A percentile compares a stretch with the other conserved stretches of the same genome.
phyloP scores from a whole-genome alignment of 305 asterid genomes.

The Fraxinus sp. region DNA sequence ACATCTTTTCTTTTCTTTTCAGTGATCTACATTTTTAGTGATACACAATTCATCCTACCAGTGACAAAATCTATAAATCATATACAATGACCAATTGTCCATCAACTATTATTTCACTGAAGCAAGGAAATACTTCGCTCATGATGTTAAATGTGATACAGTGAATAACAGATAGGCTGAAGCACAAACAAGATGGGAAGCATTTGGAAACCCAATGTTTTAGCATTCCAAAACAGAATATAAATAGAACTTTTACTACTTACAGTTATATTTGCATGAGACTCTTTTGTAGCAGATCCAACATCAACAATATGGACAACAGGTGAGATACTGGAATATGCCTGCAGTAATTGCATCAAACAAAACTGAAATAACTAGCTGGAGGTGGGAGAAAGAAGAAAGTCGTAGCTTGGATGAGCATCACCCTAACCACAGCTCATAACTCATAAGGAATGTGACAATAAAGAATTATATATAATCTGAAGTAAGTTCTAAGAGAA shows the following conservation, averaged over 20 bases:
- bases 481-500: not conserved
- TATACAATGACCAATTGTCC: not conserved
- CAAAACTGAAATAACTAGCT: constrained; percentile 13
- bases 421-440: constrained; percentile 1
- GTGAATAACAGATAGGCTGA: not conserved
- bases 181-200: not conserved
- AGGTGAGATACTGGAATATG: constrained; percentile 86
- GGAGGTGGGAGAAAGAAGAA: constrained; percentile 4
- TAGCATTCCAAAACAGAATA: constrained; percentile 6
- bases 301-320: constrained; percentile 84
- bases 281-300: constrained; percentile 69
- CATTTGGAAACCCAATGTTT: not conserved
- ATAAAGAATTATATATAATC: not conserved
- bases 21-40: not conserved
- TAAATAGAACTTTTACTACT: constrained; percentile 28
- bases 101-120: not conserved
- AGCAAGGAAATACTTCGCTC: not conserved
- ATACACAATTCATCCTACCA: not conserved
- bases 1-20: not conserved
- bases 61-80: not conserved
- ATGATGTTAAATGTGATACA: not conserved
- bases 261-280: constrained; percentile 84
- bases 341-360: constrained; percentile 46
- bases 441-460: not conserved
- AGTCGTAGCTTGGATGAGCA: not conserved